These are phyloP conservation scores for Termitomyces sp. DNA, from an alignment of 768 basidiomycete species.

Conservation along the genomic window DNA sequence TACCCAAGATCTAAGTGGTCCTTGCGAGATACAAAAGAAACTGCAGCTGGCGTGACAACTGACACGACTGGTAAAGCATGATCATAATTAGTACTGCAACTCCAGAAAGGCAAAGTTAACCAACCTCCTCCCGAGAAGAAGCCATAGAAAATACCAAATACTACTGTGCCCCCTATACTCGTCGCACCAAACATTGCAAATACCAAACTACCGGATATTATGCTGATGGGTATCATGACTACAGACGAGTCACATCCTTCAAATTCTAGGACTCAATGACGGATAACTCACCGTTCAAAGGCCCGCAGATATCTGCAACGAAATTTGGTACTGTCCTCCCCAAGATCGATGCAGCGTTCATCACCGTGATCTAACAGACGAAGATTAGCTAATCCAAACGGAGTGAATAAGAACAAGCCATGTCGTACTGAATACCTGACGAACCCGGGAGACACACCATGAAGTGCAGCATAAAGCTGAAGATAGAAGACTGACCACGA, in stretches of 20 bases:
- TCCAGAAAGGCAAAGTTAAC: conserved; percentile 12
- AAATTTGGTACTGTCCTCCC: conserved; percentile 60
- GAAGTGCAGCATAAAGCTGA: conserved; percentile 42
- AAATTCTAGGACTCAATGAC: not conserved
- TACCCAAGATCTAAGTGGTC: conserved; percentile 48
- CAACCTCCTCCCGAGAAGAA: conserved; percentile 54
- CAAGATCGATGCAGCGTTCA: conserved; percentile 52
- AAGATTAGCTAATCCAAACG: not conserved
- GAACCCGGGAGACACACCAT: conserved; percentile 35
- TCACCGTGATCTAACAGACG: conserved; percentile 40
- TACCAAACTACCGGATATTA: conserved; percentile 41
- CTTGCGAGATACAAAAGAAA: conserved; percentile 32
- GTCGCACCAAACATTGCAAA: conserved; percentile 50
- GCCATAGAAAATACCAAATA: conserved; percentile 49
- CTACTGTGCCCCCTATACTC: conserved; percentile 35
- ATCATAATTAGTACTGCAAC: not conserved
- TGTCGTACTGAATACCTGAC: conserved; percentile 41
- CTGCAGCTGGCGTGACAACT: conserved; percentile 35
- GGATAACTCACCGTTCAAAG: conserved; percentile 40
- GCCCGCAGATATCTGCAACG: conserved; percentile 46
- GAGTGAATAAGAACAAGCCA: not conserved
- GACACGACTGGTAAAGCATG: conserved; percentile 31
- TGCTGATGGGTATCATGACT: conserved; percentile 42
- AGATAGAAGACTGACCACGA: conserved; percentile 44
- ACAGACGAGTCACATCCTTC: not conserved